Conservation (phyloP, 257 asterid species). For the Linderniella brevidens region DNA sequence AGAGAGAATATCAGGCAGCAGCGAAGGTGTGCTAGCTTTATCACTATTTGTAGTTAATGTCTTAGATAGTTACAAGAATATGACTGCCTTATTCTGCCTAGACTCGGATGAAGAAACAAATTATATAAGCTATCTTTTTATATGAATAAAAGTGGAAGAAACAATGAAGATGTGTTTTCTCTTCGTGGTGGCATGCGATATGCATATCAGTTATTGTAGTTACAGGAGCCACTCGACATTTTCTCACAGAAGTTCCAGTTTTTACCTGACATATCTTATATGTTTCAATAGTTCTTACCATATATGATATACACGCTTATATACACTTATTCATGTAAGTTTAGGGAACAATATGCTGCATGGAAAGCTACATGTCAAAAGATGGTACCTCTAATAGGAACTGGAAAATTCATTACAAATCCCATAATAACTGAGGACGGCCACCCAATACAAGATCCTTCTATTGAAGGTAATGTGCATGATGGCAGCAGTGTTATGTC, state of each 20-base stretch:
- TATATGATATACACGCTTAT: background rate
- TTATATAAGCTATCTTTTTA: too few species aligned
- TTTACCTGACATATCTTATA: too few species aligned
- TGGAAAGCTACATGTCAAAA: constrained; percentile 69
- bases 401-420: constrained; percentile 58
- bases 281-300: too few species aligned
- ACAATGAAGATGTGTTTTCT: too few species aligned
- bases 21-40: constrained; percentile 42
- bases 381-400: constrained; percentile 59
- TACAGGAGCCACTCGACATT: too few species aligned
- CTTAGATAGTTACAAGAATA: constrained; percentile 5
- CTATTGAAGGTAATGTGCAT: constrained; percentile 13
- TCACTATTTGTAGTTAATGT: too few species aligned
- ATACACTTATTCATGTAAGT: background rate
- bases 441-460: constrained; percentile 31
- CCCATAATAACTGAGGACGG: constrained; percentile 54
- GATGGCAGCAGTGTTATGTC: constrained; percentile 11
- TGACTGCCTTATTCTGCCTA: constrained; percentile 3
- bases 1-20: constrained; percentile 47
- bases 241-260: too few species aligned
- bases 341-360: constrained; percentile 65
- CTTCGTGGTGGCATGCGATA: too few species aligned
- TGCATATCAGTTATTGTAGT: too few species aligned
- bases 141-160: too few species aligned
- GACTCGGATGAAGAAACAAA: constrained; percentile 2